Evolutionary conservation across 2,329 filamentous ascomycete genomes (phyloP), one percentile per base, ranked within the genome.

Genomic region (Diplodia scrobiculata): DNA sequence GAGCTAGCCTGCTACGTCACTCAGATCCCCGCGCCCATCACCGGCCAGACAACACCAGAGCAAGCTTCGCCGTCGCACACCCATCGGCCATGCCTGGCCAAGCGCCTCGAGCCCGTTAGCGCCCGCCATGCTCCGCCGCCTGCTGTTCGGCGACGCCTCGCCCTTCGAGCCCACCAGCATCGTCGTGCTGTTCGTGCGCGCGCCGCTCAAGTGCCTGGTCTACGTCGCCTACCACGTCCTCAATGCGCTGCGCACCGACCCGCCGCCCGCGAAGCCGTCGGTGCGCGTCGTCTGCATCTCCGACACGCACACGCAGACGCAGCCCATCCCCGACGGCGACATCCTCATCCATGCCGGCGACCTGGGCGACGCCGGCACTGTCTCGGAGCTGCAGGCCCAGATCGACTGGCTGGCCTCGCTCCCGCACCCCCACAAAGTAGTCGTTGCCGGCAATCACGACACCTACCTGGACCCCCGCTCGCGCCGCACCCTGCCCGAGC

Each of bases 301-400:
- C 10, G 94, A 97, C 79, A 97, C 94, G 0, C 94, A 97, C 79
- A 87, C 86, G 67, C 82, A 84, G 50, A 79, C 86, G 7, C 71
- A 77, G 19, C 71, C 82, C n/a, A 82, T 96, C 0, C 92, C 92
- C 0, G 78, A 84, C 10, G 93, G 92, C 66, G 92, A 97, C 76
- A 82, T 97, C 25, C 85, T 98, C 58, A 90, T 98, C 71, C 94
- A 97, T 74, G 91, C 92, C 1, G 94, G 94, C 45, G 94, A 98
- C 78, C 82, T 97, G 72, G 89, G 89, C 64, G 88, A 91, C 71
- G 81, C 82, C 25, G 94, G 94, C 47, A 89, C 87, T 9, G 84
- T 86, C 0, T 81, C 81, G 13, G 89, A 92, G 68, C 88, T 98
- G 66, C 92, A 97, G 79, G 81, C 80, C n/a, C 89, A 95, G 72